These are phyloP conservation scores for Yamadazyma laniorum DNA, from an alignment of 805 yeast genomes.

Conservation along the genomic window DNA sequence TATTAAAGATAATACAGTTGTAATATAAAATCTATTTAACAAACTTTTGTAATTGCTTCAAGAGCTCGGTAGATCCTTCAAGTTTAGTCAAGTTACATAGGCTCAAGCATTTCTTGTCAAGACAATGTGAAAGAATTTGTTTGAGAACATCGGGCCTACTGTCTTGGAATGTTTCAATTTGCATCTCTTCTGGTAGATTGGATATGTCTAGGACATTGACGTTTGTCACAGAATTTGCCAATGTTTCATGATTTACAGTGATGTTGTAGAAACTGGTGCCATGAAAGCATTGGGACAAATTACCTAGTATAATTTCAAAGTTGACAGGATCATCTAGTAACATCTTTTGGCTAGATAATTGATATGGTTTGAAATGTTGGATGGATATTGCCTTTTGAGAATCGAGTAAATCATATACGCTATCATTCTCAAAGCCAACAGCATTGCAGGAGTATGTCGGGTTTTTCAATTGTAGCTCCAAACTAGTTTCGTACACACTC, in stretches of 20 bases:
- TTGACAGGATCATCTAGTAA: conserved; percentile 13
- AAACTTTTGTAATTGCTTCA: conserved; percentile 3
- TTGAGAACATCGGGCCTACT: not conserved
- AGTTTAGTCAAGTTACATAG: conserved; percentile 1
- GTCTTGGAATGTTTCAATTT: not conserved
- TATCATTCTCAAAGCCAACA: conserved; percentile 5
- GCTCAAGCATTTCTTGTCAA: conserved; percentile 2
- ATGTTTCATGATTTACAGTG: not conserved
- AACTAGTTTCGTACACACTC: not conserved
- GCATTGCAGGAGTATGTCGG: conserved; percentile 9
- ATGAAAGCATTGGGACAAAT: not conserved
- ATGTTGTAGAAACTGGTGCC: conserved; percentile 5
- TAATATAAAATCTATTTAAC: conserved; percentile 7
- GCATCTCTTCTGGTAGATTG: not conserved
- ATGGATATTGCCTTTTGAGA: conserved; percentile 3
- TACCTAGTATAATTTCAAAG: conserved; percentile 9
- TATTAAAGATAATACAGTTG: conserved; percentile 8
- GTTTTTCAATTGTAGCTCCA: not conserved
- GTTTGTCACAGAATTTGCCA: not conserved
- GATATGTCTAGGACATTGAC: conserved; percentile 3
- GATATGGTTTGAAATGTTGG: not conserved
- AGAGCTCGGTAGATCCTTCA: conserved; percentile 2
- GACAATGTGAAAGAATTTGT: not conserved
- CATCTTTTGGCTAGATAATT: conserved; percentile 12
- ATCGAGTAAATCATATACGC: conserved; percentile 13